A percentile compares a stretch with the other conserved stretches of the same genome.
These are phyloP conservation scores for Trypanosoma cruzi DNA, from an alignment of 208 protist species.

Conservation along the genomic window DNA sequence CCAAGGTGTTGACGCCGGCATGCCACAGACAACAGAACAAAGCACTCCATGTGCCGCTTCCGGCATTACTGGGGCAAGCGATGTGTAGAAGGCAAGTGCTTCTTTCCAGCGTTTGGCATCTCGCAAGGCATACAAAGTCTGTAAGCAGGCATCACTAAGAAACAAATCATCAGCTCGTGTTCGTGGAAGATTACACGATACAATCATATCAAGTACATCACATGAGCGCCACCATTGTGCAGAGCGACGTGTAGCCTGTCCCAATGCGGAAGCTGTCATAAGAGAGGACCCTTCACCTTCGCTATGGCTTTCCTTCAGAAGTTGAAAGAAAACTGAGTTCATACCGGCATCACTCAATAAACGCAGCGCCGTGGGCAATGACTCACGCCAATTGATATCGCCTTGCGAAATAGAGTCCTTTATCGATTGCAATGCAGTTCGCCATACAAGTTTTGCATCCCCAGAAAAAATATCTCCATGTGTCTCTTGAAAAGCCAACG, in stretches of 20 bases:
- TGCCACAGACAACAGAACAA: constrained; percentile 43
- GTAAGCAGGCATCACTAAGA: constrained; percentile 52
- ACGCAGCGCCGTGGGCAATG: constrained; percentile 57
- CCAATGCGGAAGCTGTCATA: constrained; percentile 61
- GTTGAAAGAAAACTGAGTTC: constrained; percentile 39
- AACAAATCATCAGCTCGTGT: constrained; percentile 43
- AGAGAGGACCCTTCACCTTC: constrained; percentile 28
- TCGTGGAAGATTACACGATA: constrained; percentile 32
- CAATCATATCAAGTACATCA: constrained; percentile 75
- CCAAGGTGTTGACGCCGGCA: constrained; percentile 58
- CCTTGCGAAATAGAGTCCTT: constrained; percentile 29
- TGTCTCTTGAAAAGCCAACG: constrained; percentile 42
- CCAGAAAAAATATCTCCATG: constrained; percentile 69
- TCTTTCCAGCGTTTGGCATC: constrained; percentile 61
- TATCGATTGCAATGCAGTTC: constrained; percentile 43
- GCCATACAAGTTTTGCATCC: constrained; percentile 44
- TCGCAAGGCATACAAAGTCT: constrained; percentile 55
- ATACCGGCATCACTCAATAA: constrained; percentile 84
- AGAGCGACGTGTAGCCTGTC: constrained; percentile 43
- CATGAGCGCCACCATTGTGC: constrained; percentile 62
- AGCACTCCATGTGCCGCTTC: constrained; percentile 29
- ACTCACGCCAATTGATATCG: constrained; percentile 48
- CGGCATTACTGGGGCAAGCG: constrained; percentile 42
- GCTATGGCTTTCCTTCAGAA: constrained; percentile 45
- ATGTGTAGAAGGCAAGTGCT: constrained; percentile 42